Percentiles rank a stretch among this genome's conserved stretches.
Evolutionary conservation across 1,284 basidiomycete genomes (phyloP).

Genomic region (Phellopilus nigrolimitatus): DNA sequence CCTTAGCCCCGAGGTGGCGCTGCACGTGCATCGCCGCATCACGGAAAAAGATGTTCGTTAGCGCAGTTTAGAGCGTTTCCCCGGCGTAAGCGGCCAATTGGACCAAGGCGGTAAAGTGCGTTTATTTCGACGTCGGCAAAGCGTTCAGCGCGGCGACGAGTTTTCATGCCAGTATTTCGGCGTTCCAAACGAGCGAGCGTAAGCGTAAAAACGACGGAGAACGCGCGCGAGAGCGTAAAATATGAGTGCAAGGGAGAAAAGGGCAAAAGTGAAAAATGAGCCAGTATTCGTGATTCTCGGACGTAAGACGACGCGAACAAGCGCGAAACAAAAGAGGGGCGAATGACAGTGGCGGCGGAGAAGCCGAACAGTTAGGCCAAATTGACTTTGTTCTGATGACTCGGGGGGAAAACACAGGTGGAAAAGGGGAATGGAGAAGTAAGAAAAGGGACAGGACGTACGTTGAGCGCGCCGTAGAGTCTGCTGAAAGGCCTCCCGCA

Average conservation of each 20-base stretch:
- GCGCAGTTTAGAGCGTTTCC: neutral
- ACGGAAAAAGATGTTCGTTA: neutral
- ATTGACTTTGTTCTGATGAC: neutral
- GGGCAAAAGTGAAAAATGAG: conserved; percentile 19
- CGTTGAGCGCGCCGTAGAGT: conserved; percentile 89
- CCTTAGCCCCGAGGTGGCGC: conserved; percentile 60
- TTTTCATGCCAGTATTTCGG: conserved; percentile 8
- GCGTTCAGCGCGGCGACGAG: neutral
- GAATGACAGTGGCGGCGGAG: too few species aligned
- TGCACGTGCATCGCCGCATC: conserved; percentile 6
- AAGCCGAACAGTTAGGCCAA: conserved; percentile 6
- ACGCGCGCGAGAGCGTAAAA: neutral
- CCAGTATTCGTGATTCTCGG: conserved; percentile 14
- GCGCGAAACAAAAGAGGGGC: too few species aligned
- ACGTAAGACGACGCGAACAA: neutral
- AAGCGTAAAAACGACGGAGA: too few species aligned
- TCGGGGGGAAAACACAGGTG: conserved; percentile 20
- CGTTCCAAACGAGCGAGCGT: too few species aligned
- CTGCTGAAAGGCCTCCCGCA: conserved; percentile 95
- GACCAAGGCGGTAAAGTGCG: neutral
- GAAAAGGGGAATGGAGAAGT: conserved; percentile 22
- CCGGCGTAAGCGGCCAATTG: neutral
- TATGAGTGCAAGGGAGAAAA: conserved; percentile 1
- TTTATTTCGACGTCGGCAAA: neutral
- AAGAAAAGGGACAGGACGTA: conserved; percentile 52